Percentiles rank a stretch among this genome's conserved stretches.
These are phyloP conservation scores for Apiospora pterosperma DNA, from an alignment of 2,329 filamentous ascomycete species.

Conservation along the genomic window DNA sequence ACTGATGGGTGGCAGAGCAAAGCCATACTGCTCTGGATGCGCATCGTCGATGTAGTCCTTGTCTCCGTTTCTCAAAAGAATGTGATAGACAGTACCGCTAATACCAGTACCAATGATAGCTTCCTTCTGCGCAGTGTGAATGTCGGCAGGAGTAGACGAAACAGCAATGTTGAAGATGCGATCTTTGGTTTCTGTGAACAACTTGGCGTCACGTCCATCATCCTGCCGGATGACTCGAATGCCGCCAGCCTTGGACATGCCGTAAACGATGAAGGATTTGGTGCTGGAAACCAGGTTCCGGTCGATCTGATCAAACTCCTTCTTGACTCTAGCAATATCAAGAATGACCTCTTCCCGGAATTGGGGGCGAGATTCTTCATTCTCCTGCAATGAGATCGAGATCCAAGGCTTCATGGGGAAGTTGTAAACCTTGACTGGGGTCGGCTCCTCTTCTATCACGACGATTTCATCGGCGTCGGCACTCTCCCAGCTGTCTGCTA, in stretches of 20 bases:
- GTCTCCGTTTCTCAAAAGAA: slow-evolving; percentile 70
- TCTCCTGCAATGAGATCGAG: slow-evolving; percentile 71
- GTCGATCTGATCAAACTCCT: slow-evolving; percentile 96
- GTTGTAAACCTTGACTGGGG: slow-evolving; percentile 79
- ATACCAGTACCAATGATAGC: slow-evolving; percentile 89
- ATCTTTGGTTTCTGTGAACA: slow-evolving; percentile 88
- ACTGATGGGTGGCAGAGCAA: slow-evolving; percentile 83
- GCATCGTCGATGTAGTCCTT: slow-evolving; percentile 77
- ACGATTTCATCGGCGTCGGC: slow-evolving; percentile 69
- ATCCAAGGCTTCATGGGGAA: slow-evolving; percentile 98
- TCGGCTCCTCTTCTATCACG: slow-evolving; percentile 62
- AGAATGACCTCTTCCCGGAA: slow-evolving; percentile 81
- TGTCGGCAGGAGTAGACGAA: slow-evolving; percentile 62
- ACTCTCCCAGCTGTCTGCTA: slow-evolving; percentile 90
- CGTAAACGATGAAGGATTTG: slow-evolving; percentile 89
- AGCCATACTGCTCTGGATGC: slow-evolving; percentile 78
- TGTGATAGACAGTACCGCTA: slow-evolving; percentile 96
- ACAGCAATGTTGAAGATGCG: slow-evolving; percentile 93
- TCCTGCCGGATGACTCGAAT: slow-evolving; percentile 92
- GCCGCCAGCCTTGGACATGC: slow-evolving; percentile 88
- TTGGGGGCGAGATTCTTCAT: slow-evolving; percentile 52
- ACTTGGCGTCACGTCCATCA: slow-evolving; percentile 84
- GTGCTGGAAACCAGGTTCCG: slow-evolving; percentile 88
- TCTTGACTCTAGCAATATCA: slow-evolving; percentile 92
- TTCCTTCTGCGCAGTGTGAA: slow-evolving; percentile 61